Percentiles rank a stretch among this genome's conserved stretches.
Conservation (phyloP, 2,329 filamentous ascomycete species). For the Delphinella strobiligena region DNA sequence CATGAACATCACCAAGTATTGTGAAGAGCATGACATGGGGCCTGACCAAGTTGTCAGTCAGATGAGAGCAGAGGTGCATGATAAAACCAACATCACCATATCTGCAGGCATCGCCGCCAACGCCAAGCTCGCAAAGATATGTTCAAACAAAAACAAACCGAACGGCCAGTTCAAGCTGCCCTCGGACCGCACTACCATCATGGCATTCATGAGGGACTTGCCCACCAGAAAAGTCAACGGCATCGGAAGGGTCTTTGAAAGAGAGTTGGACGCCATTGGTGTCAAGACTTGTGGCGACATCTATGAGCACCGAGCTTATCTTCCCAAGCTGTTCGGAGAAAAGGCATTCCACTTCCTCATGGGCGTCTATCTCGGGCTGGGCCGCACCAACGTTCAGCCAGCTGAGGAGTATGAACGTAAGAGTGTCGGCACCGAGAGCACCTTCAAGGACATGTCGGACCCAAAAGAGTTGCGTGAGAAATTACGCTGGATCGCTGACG, state of each 20-base stretch:
- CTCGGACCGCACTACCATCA: slow-evolving; percentile 59
- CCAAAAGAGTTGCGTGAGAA: slow-evolving; percentile 60
- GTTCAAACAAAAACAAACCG: slow-evolving; percentile 90
- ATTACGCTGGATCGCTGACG: slow-evolving; percentile 67
- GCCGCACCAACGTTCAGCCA: slow-evolving; percentile 72
- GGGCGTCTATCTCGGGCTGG: slow-evolving; percentile 72
- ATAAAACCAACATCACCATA: slow-evolving; percentile 71
- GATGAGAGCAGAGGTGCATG: slow-evolving; percentile 63
- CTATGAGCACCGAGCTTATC: slow-evolving; percentile 59
- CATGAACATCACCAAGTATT: slow-evolving; percentile 83
- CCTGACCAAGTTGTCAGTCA: slow-evolving; percentile 66
- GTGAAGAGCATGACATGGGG: slow-evolving; percentile 51
- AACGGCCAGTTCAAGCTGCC: slow-evolving; percentile 79
- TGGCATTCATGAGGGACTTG: slow-evolving; percentile 74
- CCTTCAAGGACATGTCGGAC: slow-evolving; percentile 69
- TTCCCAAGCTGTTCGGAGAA: slow-evolving; percentile 74
- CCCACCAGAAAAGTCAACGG: slow-evolving; percentile 89
- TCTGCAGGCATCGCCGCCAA: slow-evolving; percentile 93
- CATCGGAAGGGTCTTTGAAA: slow-evolving; percentile 84
- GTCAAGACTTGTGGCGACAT: slow-evolving; percentile 84
- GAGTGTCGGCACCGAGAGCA: slow-evolving; percentile 86
- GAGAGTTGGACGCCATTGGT: slow-evolving; percentile 78
- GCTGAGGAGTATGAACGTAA: slow-evolving; percentile 86
- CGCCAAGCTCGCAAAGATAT: slow-evolving; percentile 87
- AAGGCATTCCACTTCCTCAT: slow-evolving; percentile 84